Conservation (phyloP, 164 flowering plant genomes). For the Magnolia kwangsiensis region DNA sequence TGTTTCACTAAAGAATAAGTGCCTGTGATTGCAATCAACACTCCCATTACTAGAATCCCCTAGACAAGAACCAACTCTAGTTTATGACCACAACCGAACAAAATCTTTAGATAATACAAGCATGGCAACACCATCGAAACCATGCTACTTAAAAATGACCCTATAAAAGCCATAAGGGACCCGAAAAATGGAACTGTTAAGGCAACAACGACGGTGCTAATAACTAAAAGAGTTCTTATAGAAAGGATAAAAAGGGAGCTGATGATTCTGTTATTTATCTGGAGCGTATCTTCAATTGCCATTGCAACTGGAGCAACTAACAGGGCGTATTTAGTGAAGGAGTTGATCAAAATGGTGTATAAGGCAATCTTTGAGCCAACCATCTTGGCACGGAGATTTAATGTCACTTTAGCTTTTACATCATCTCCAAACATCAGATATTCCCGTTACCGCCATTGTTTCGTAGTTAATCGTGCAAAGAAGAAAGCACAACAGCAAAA, state of each 20-base stretch:
- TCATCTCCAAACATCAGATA: constrained; percentile 66
- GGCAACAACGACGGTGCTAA: too few species aligned
- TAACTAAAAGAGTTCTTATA: too few species aligned
- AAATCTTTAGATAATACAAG: constrained; percentile 2
- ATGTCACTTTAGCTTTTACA: constrained; percentile 56
- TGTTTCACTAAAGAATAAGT: too few species aligned
- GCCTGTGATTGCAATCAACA: too few species aligned
- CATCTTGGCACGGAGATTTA: constrained; percentile 57
- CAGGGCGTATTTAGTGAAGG: constrained; percentile 67
- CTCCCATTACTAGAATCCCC: too few species aligned
- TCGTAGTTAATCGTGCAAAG: constrained; percentile 35
- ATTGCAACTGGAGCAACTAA: constrained; percentile 59
- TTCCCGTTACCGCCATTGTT: constrained; percentile 51
- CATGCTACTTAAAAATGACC: not conserved
- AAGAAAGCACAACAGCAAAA: constrained; percentile 33
- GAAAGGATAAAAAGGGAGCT: not conserved
- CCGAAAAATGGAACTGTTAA: constrained; percentile 2
- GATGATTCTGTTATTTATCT: not conserved
- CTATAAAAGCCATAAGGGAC: constrained; percentile 5
- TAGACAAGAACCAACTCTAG: too few species aligned
- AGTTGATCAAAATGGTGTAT: constrained; percentile 68
- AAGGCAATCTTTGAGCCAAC: constrained; percentile 55
- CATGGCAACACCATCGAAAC: constrained; percentile 4
- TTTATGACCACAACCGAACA: too few species aligned
- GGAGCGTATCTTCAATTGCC: not conserved